phyloP scores from a whole-genome alignment of 1,284 basidiomycete genomes.

The Melampsora larici-populina region DNA sequence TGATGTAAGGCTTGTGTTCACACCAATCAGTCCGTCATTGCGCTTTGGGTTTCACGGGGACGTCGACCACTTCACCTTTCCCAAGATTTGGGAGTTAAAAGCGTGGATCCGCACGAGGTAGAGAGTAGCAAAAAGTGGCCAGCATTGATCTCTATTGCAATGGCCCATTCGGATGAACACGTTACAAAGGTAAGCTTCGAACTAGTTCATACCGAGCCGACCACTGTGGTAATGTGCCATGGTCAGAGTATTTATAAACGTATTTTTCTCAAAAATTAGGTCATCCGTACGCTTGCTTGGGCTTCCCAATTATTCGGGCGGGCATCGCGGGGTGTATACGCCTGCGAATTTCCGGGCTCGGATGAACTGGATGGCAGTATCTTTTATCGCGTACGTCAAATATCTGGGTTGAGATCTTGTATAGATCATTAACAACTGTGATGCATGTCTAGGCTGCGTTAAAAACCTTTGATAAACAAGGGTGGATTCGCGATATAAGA shows the following conservation, averaged over 20 bases:
- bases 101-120: not conserved
- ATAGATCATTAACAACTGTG: not conserved
- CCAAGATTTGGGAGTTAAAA: constrained; percentile 7
- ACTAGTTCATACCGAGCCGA: not conserved
- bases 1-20: not conserved
- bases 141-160: constrained; percentile 18
- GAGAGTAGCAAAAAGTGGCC: constrained; percentile 17
- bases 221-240: too few relatives aligned
- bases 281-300: not conserved
- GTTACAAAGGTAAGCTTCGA: constrained; percentile 29
- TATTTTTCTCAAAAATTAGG: not conserved
- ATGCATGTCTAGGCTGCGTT: not conserved
- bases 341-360: not conserved
- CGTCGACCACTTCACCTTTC: constrained; percentile 15
- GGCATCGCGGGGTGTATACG: not conserved
- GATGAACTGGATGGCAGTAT: not conserved
- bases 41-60: constrained; percentile 25
- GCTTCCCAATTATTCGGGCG: not conserved
- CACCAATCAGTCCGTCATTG: constrained; percentile 19
- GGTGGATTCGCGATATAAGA: not conserved
- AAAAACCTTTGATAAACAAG: not conserved
- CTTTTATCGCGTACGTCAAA: not conserved
- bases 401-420: not conserved
- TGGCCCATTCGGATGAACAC: constrained; percentile 37
- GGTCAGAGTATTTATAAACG: too few relatives aligned